Evolutionary conservation across 257 asterid species (phyloP), one percentile per base, ranked within the genome.

Genomic region (Thymus quinquecostatus): DNA sequence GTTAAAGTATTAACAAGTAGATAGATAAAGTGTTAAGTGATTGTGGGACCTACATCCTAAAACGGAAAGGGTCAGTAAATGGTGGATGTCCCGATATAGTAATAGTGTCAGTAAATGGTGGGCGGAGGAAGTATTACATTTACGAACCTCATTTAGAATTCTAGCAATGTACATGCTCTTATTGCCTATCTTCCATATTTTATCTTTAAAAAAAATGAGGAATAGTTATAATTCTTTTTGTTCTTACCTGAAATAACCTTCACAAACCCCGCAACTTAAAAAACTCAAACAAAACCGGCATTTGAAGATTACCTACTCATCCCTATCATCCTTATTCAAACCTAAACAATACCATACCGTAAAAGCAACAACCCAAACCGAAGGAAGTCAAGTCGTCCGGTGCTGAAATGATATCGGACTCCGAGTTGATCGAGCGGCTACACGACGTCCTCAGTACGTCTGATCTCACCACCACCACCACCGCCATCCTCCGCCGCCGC

Each of bases 391-490:
- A 79, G 54, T n/a, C n/a, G n/a, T n/a, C n/a, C 64, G 77, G 12
- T 3, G 44, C 28, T 41, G 38, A 70, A 69, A 92, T 92, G 99
- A 95, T 81, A 38, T 62, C 94, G 79, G 98, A 95, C n/a, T 66
- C 86, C 68, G 93, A 87, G 74, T 82, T 95, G 58, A 84, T 88
- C 78, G 83, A 56, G 53, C 87, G 97, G 75, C 84, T 95, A 72
- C 81, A 82, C 63, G 89, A 86, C 71, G 75, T 89, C 80, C 90
- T 95, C 30, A 80, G 87, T 86, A 75, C 83, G 54, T 84, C 98
- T 61, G 99, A 95, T 95, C 89, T 95, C 71, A 77, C 75, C 82
- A 90, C 83, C 48, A 92, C 96, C 51, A 92, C 94, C 48, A 88
- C 83, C 2, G 75, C 88, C 5, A 72, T 64, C 72, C 90, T 89